Evolutionary conservation across 2,329 filamentous ascomycete genomes (phyloP).

Genomic region (Fonsecaea erecta): DNA sequence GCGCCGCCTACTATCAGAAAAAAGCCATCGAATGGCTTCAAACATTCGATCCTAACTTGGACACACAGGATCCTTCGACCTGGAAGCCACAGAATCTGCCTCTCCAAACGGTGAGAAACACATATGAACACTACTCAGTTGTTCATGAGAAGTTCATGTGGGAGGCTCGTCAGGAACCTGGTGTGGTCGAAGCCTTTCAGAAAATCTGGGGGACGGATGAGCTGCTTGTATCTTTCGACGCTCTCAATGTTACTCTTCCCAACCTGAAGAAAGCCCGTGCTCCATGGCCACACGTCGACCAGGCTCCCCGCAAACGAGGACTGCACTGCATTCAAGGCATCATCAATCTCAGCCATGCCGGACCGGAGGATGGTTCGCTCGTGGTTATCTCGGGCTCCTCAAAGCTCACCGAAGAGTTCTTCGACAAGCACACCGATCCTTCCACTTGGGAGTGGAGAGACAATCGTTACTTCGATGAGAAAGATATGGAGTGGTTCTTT

Average conservation of each 20-base stretch:
- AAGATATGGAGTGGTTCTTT: constrained; percentile 52
- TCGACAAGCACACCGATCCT: constrained; percentile 45
- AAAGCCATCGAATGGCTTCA: constrained; percentile 51
- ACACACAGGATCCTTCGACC: constrained; percentile 46
- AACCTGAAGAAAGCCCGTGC: constrained; percentile 42
- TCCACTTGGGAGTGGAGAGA: constrained; percentile 46
- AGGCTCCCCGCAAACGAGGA: constrained; percentile 33
- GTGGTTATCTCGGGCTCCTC: constrained; percentile 52
- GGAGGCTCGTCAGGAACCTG: constrained; percentile 51
- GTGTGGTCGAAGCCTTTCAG: constrained; percentile 48
- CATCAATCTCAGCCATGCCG: constrained; percentile 52
- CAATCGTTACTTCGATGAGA: constrained; percentile 49
- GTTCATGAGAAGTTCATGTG: constrained; percentile 56
- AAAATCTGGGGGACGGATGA: constrained; percentile 47
- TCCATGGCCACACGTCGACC: constrained; percentile 55
- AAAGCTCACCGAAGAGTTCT: constrained; percentile 53
- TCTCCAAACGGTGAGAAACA: constrained; percentile 53
- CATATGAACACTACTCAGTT: constrained; percentile 54
- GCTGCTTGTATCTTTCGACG: constrained; percentile 54
- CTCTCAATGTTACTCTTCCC: constrained; percentile 52
- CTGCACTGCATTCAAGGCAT: constrained; percentile 48
- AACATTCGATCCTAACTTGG: constrained; percentile 42
- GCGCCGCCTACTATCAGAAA: constrained; percentile 47
- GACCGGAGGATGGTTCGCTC: constrained; percentile 54
- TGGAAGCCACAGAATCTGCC: constrained; percentile 53